Conservation (phyloP, 352 stramenopile species). For the Globisporangium spiculum region DNA sequence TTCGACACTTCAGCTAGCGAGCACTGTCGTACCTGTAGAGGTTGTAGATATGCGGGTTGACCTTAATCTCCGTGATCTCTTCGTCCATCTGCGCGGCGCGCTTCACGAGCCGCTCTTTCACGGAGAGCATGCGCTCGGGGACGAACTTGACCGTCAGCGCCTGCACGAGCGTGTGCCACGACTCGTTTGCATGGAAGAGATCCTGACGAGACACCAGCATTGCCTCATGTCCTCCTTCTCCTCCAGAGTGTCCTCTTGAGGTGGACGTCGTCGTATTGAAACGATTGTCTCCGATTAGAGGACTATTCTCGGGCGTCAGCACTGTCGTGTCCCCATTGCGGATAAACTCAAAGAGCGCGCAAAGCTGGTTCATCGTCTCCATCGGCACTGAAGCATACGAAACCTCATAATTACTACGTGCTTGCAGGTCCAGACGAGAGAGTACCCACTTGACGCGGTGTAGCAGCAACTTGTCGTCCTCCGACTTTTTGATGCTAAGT, state of each 20-base stretch:
- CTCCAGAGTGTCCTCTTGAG: conserved; percentile 1
- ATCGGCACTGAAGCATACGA: not conserved
- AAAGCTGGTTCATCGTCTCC: conserved; percentile 55
- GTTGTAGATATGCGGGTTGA: conserved; percentile 60
- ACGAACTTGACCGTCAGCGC: conserved; percentile 68
- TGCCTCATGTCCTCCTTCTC: not conserved
- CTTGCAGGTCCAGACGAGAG: conserved; percentile 53
- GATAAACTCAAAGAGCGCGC: conserved; percentile 75
- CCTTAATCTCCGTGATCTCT: conserved; percentile 53
- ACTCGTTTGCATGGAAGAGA: conserved; percentile 33
- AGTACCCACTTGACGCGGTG: conserved; percentile 80
- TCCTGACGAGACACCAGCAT: conserved; percentile 31
- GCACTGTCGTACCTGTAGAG: conserved; percentile 44
- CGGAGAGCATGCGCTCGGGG: conserved; percentile 49
- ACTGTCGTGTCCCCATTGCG: conserved; percentile 41
- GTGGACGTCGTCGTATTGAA: not conserved
- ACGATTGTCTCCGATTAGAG: conserved; percentile 24
- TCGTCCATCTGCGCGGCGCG: conserved; percentile 44
- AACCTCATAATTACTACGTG: not conserved
- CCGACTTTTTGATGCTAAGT: not conserved
- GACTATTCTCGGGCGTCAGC: conserved; percentile 55
- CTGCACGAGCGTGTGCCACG: conserved; percentile 63
- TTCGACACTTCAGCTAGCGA: not conserved
- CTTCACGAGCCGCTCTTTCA: conserved; percentile 63
- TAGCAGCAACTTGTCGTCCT: conserved; percentile 61